These are phyloP conservation scores for Botryotinia calthae DNA, from an alignment of 2,329 filamentous ascomycete genomes.

Conservation along the genomic window DNA sequence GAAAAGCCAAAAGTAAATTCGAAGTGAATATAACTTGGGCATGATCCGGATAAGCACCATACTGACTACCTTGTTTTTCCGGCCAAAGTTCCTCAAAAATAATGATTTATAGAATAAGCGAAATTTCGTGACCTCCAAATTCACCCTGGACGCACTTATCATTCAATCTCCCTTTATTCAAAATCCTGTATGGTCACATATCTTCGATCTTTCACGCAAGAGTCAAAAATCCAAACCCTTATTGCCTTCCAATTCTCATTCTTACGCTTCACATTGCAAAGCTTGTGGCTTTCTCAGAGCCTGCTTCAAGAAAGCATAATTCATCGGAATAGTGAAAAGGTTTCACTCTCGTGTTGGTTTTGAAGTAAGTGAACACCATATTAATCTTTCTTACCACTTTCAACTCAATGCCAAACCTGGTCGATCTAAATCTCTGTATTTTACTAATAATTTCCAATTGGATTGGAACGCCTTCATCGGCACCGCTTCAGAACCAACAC, in stretches of 20 bases:
- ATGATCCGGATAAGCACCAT: neutral
- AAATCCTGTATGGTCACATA: fast-evolving
- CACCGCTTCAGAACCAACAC: neutral
- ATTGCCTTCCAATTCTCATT: neutral
- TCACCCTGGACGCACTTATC: neutral
- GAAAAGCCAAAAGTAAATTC: neutral
- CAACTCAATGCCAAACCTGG: no score
- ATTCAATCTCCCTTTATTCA: neutral
- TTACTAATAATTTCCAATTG: neutral
- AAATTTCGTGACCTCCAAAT: neutral
- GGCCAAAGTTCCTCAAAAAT: neutral
- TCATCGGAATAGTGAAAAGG: neutral
- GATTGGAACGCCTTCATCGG: neutral
- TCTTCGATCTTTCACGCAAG: neutral
- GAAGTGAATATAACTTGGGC: neutral
- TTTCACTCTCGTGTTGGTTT: neutral
- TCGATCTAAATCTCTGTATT: neutral
- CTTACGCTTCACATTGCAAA: neutral
- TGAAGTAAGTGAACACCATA: neutral
- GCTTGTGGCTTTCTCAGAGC: neutral
- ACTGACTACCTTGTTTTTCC: neutral
- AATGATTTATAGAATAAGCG: neutral
- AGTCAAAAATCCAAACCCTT: neutral
- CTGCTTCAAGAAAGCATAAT: neutral
- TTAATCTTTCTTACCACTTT: neutral